Conservation (phyloP, 257 asterid species). For the Ligustrum vulgare region DNA sequence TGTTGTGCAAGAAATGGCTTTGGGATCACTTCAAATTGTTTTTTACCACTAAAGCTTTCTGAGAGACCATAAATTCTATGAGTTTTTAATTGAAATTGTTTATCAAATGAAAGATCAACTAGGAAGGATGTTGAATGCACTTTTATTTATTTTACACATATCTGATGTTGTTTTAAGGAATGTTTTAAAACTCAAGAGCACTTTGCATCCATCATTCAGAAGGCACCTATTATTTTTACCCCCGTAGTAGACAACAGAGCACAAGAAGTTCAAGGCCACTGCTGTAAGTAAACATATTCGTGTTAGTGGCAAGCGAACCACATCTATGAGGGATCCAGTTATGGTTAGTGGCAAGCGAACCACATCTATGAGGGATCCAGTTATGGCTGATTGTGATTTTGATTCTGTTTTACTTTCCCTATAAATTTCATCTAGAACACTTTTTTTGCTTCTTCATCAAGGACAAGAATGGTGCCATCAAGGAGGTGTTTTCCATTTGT, state of each 20-base stretch:
- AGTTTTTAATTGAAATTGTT: no score
- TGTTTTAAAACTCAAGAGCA: no score
- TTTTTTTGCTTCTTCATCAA: constrained; percentile 49
- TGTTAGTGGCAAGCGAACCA: constrained; percentile 46
- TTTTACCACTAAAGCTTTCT: no score
- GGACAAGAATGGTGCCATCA: constrained; percentile 38
- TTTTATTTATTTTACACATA: no score
- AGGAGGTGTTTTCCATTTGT: constrained; percentile 52
- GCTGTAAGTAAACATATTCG: constrained; percentile 64
- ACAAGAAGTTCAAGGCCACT: constrained; percentile 63
- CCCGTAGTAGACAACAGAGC: constrained; percentile 83
- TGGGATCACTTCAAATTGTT: no score
- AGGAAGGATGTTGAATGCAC: no score
- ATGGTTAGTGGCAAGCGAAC: constrained; percentile 45
- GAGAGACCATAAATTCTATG: no score
- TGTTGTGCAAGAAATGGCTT: no score
- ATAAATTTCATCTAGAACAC: not conserved
- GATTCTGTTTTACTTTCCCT: constrained; percentile 1
- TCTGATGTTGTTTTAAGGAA: no score
- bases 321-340: constrained; percentile 63
- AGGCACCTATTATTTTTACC: no score
- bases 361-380: constrained; percentile 67
- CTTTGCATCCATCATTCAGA: no score
- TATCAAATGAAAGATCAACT: no score
- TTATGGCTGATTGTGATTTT: constrained; percentile 33